Evolutionary conservation across 2,329 filamentous ascomycete genomes (phyloP).

Genomic region (Chrysoporthe deuterocubensis): DNA sequence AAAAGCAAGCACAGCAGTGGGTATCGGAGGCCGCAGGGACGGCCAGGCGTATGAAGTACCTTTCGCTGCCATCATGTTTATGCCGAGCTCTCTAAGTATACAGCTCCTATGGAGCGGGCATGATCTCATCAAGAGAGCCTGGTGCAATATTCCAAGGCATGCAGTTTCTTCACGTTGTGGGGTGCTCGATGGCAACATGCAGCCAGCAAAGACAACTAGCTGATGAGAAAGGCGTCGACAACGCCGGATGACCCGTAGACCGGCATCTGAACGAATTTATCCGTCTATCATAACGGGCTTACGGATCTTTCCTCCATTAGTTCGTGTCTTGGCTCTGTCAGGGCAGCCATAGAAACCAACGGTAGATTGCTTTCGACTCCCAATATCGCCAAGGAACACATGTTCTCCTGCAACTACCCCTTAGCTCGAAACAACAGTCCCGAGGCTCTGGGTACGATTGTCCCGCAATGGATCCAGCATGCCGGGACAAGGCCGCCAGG

Average conservation of each 20-base stretch:
- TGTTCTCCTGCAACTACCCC: background rate
- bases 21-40: background rate
- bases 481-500: slow-evolving; percentile 1
- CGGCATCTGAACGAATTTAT: background rate
- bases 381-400: background rate
- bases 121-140: too few relatives aligned
- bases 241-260: background rate
- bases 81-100: background rate
- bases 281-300: background rate
- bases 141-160: background rate
- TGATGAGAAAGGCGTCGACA: background rate
- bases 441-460: slow-evolving; percentile 24
- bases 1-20: background rate
- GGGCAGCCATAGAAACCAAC: too few relatives aligned
- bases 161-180: too few relatives aligned
- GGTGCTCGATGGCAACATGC: background rate
- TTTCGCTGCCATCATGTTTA: background rate
- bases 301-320: background rate
- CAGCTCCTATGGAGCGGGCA: background rate
- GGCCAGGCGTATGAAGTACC: background rate
- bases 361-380: too few relatives aligned
- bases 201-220: background rate
- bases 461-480: slow-evolving; percentile 12
- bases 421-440: slow-evolving; percentile 13
- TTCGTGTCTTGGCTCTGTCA: slow-evolving; percentile 11